Evolutionary conservation across 164 flowering plant genomes (phyloP), one percentile per base, ranked within the genome.

Genomic region (Macadamia tetraphylla): DNA sequence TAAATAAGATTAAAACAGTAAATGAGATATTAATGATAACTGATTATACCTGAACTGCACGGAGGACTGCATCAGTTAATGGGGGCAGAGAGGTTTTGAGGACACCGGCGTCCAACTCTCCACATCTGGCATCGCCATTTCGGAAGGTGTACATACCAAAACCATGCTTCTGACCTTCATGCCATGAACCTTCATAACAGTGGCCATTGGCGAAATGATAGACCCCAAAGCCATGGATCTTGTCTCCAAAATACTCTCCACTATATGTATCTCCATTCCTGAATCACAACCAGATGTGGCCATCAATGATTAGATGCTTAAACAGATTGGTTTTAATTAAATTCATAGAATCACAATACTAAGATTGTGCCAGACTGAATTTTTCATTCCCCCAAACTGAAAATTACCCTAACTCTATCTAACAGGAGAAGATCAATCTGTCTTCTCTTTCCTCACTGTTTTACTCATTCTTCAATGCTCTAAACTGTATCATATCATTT

Each of bases 241-340:
- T 95, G 76, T 95, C 99, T 18, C 89, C 98, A 53, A 95, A 95
- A 75, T 95, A 95, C 69, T 95, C 99, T 17, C 99, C 99, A 0
- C 91, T 88, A 72, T 90, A 95, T 73, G 78, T 82, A 74, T 95
- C 99, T 61, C 98, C 98, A 80, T 95, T 95, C 76, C 99, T 94
- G 57, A 61, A 63, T 35, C 62, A 65, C 57, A 59, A 31, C 29
- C 63, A 71, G 60, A 46, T 60, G 18, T 51, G 32, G 7, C 15
- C 9, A 68, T 71, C 55, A 40, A 64, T 69, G 59, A 60, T 68
- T 31, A 2, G 13, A 52, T 35, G 30, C 17, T 53, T 11, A 4
- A 14, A 17, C 17, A 53, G 18, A 53, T 14, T 53, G 57, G 18
- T 14, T 11, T 53, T 53, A 4, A 53, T 14, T 53, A 14, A 14